Base-by-base conservation (phyloP, 345 rosid genomes). In the Theobroma cacao region DNA sequence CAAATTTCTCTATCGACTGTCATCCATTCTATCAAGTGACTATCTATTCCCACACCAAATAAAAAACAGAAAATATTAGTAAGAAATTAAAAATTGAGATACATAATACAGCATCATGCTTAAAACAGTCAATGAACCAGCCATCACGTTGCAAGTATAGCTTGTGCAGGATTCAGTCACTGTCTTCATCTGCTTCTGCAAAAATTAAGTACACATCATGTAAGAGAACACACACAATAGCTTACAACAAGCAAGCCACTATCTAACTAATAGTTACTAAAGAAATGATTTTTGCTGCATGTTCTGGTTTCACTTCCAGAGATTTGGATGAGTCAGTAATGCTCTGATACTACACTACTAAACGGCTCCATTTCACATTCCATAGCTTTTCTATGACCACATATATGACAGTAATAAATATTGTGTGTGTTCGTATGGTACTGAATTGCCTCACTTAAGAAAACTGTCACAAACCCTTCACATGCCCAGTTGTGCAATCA, bases 131-230 rank as follows among this genome's bases (percentile, higher is more conserved):
- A 31, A 77, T 28, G 40, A 60, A 48, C 78, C 4, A 52, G 45
- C 45, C 43, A 52, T 22, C 30, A 5, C 56, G 58, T 64, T 62
- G 40, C 59, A 50, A n/a, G 81, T 81, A 50, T 38, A 26, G 65
- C 75, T 36, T 26, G 48, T 50, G 47, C 50, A 48, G 80, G 77
- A 76, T 73, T 84, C 81, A 88, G 30, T 82, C 82, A 15, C 78
- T 84, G 80, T 82, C 86, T 1, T 78, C 82, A 2, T 79, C 85
- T 22, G 71, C 75, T 52, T 64, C 90, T 88, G 87, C 85, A 80
- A 60, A 56, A 1, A 45, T 48, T 26, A 47, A 20, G 31, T 45
- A 38, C 24, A 68, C 17, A 45, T 75, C 33, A 53, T 47, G 41
- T 72, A 20, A 74, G 73, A 11, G 6, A 52, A 80, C 7, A 14